phyloP scores from a whole-genome alignment of 441 rosid genomes.

The Euphorbia corollata region DNA sequence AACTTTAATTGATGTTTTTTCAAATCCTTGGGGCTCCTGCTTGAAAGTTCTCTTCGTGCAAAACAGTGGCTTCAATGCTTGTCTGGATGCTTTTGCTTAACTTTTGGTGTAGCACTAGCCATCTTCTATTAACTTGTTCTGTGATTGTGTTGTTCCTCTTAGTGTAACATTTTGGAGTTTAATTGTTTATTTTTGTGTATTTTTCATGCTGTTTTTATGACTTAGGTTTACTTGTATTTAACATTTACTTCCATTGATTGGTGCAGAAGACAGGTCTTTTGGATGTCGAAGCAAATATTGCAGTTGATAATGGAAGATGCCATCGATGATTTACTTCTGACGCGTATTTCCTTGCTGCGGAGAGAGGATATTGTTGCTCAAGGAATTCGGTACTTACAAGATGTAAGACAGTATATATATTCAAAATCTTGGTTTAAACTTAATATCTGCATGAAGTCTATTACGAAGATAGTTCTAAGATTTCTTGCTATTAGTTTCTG shows the following conservation, averaged over 20 bases:
- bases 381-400: constrained; percentile 80
- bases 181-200: not conserved
- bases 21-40: not conserved
- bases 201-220: constrained; percentile 4
- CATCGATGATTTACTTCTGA: constrained; percentile 87
- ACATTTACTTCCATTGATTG: constrained; percentile 20
- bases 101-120: not conserved
- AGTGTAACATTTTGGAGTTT: not conserved
- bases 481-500: constrained; percentile 2
- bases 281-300: constrained; percentile 93
- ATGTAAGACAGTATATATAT: constrained; percentile 43
- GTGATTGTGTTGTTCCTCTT: not conserved
- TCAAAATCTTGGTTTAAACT: not conserved
- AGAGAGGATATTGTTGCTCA: constrained; percentile 69
- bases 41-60: not conserved
- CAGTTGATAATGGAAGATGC: constrained; percentile 98
- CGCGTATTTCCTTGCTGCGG: constrained; percentile 76
- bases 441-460: constrained; percentile 2
- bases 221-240: not conserved
- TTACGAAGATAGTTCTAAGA: not conserved
- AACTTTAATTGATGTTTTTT: not conserved
- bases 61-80: constrained; percentile 7
- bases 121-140: not conserved
- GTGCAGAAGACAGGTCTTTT: constrained; percentile 88
- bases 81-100: not conserved